Evolutionary conservation across 2,329 filamentous ascomycete species (phyloP), one percentile per base, ranked within the genome.

Genomic region (Elsinoe australis): DNA sequence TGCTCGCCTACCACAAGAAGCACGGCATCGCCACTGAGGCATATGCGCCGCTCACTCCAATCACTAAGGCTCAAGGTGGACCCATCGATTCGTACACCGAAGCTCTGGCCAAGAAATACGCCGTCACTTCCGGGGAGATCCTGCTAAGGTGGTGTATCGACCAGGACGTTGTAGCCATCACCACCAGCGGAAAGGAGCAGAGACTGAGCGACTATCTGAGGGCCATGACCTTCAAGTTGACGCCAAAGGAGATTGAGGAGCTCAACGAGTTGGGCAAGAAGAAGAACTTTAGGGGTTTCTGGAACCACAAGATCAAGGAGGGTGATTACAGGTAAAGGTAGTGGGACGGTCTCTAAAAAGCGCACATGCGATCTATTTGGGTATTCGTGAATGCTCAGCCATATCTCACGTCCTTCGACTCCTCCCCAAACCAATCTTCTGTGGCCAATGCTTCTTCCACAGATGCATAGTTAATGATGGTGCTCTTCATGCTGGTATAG

Each of bases 361-460:
- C 26, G 12, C 26, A 29, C 26, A 12, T 12, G 26, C 26, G 12
- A 12, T 29, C 26, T 4, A 4, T 17, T 9, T 4, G 33, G 17
- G 12, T 35, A 14, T 8, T 10, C 8, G 17, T 5, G 12, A 9
- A 44, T 44, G 39, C 29, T 41, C 59, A 82, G 1, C 80, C 79
- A 61, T 84, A 84, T 54, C 80, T 65, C 2, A 83, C 82, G 36
- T 73, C 63, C 0, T 67, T 71, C 1, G 65, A 59, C 1, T 71
- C 74, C 48, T 82, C 79, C 41, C 72, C 69, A 60, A 87, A 87
- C 83, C 83, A 87, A 52, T 82, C 80, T 29, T 83, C 80, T 2
- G 65, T 66, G 9, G 65, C 68, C 15, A 76, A 55, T 1, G 60
- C 59, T 55, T 80, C 76, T 45, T 76, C 71, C 0, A 65, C 64